These are phyloP conservation scores for Acer saccharum DNA, from an alignment of 345 rosid genomes.

Conservation along the genomic window DNA sequence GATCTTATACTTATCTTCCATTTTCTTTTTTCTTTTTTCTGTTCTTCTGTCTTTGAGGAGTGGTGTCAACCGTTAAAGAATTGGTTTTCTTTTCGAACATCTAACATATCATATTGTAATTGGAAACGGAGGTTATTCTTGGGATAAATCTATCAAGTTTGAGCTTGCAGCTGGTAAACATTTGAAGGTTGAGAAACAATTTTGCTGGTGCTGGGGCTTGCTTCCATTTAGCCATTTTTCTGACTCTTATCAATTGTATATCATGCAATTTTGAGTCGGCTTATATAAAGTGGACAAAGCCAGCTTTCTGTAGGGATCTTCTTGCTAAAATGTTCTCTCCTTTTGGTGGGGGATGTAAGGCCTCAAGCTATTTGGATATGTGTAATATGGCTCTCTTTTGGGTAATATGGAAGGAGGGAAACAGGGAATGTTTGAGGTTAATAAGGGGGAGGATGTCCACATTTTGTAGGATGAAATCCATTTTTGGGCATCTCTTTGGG, in stretches of 20 bases:
- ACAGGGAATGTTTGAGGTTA: neutral
- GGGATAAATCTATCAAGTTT: neutral
- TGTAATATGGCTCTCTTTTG: neutral
- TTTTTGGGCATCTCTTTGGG: neutral
- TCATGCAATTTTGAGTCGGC: neutral
- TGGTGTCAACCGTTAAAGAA: neutral
- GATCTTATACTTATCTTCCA: neutral
- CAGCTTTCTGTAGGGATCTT: neutral
- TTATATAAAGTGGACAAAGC: neutral
- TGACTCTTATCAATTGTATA: neutral
- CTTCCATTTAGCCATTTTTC: neutral
- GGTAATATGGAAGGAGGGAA: neutral
- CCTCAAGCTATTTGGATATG: neutral
- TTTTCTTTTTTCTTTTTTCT: neutral
- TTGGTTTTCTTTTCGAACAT: neutral
- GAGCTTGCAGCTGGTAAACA: neutral
- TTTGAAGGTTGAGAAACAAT: slow-evolving; percentile 3
- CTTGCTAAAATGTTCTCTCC: neutral
- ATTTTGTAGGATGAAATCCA: neutral
- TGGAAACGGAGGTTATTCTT: neutral
- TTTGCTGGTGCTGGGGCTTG: neutral
- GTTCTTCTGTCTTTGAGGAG: neutral
- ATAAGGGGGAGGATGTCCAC: neutral
- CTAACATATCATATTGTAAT: neutral
- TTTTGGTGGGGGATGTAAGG: neutral